Percentiles rank a stretch among this genome's conserved stretches.
These are phyloP conservation scores for Russula sp. DNA, from an alignment of 768 basidiomycete genomes.

Conservation along the genomic window DNA sequence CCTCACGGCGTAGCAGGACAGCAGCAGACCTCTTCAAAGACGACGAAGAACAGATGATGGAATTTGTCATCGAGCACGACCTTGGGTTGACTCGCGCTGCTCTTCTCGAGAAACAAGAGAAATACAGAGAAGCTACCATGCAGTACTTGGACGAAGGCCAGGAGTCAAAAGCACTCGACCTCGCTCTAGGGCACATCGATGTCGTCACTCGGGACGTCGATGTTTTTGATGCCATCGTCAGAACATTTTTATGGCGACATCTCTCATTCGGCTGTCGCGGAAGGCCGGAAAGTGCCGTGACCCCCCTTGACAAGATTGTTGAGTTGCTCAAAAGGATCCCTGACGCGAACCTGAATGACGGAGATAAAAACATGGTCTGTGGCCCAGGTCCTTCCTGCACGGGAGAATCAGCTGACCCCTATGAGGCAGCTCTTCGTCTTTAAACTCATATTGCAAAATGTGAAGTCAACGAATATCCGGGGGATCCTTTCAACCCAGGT, in stretches of 20 bases:
- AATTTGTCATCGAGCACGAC: slow-evolving; percentile 49
- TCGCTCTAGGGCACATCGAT: slow-evolving; percentile 33
- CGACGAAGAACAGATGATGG: slow-evolving; percentile 46
- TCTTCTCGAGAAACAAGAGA: slow-evolving; percentile 37
- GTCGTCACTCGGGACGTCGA: slow-evolving; percentile 23
- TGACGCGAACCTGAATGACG: neutral
- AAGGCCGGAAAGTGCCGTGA: neutral
- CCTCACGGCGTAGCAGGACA: slow-evolving; percentile 32
- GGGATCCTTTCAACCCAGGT: neutral
- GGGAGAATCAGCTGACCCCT: neutral
- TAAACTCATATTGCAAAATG: neutral
- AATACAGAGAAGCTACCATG: slow-evolving; percentile 44
- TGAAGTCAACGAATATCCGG: neutral
- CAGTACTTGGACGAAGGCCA: slow-evolving; percentile 44
- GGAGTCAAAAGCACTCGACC: slow-evolving; percentile 38
- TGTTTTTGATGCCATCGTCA: slow-evolving; percentile 28
- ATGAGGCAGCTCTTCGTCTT: slow-evolving; percentile 6
- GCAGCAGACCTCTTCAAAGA: slow-evolving; percentile 41
- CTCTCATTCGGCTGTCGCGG: slow-evolving; percentile 13
- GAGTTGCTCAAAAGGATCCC: neutral
- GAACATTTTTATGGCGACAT: slow-evolving; percentile 33
- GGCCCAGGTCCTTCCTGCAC: neutral
- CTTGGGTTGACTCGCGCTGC: slow-evolving; percentile 42
- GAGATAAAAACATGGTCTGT: slow-evolving; percentile 4
- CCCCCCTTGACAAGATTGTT: neutral